Evolutionary conservation across 768 basidiomycete species (phyloP), one percentile per base, ranked within the genome.

Genomic region (Pulveroboletus sp.): DNA sequence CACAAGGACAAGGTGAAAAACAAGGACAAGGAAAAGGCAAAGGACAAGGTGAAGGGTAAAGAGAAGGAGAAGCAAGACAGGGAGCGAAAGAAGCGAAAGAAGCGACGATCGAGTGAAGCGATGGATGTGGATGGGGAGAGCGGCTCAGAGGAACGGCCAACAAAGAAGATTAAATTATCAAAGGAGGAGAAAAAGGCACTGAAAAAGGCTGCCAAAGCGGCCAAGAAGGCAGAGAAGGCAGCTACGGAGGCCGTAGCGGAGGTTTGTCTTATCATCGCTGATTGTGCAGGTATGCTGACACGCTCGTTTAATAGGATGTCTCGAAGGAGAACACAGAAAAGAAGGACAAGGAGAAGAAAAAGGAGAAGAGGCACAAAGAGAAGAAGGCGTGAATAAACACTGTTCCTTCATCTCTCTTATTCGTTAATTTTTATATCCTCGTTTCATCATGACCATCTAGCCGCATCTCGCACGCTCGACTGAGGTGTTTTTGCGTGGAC

Each of bases 171-270:
- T 49, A 89, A 90, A 72, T 59, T 87, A 40, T 84, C 84, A 19
- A 90, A 90, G 69, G 87, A 90, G 69, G 88, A 91, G 71, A 89
- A 89, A 75, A 90, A 87, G 73, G 85, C 87, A 16, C 67, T 85
- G 65, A 90, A 88, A 69, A 89, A 85, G 69, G 84, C 82, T 37
- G 78, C 78, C 65, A 88, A 88, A 70, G 76, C 80, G 59, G 73
- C 80, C 57, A 77, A 70, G n/a, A 82, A 80, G 65, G 69, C 62
- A 29, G 77, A 76, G 55, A 75, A 69, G 27, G 53, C 40, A 1
- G 47, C 44, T 17, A 75, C 56, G 17, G 44, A 9, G 27, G 12
- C 27, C 6, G 44, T 38, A 25, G 73, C 61, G 31, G 73, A 69
- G 51, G 77, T 75, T 45, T 55, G 72, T 34, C 23, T 36, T 53